Base-by-base conservation (phyloP, 768 basidiomycete genomes). In the Fistulinella prunicolor region DNA sequence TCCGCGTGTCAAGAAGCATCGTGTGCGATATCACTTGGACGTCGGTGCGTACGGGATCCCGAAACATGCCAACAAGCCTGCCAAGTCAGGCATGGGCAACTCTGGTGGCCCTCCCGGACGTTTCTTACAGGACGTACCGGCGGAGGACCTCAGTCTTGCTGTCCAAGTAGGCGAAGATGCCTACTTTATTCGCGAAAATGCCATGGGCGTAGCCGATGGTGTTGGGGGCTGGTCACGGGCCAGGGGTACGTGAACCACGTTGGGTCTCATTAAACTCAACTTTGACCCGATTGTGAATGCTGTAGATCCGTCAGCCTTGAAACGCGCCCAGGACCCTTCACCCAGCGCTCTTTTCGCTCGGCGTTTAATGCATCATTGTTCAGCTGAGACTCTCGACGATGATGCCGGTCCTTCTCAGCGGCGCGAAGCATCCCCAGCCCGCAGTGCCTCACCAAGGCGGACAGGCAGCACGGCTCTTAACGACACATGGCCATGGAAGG, bases 141-240 rank as follows among this genome's bases (percentile, higher is more conserved):
- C 63, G 3, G 65, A 70, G 21, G 66, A 64, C 6, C 68, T 74
- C 37, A 64, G 64, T 29, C 74, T 86, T 12, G 77, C 88, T 0
- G 83, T 86, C 0, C 86, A 90, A 61, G 84, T 96, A 10, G 94
- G 94, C 34, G 94, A 97, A 65, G 94, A 97, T 60, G 89, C 93
- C 5, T 95, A 93, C 61, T 91, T 91, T 53, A 69, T 90, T 6
- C 72, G 80, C 6, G 79, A 84, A 48, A 88, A 93, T 61, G 89
- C 91, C 6, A 85, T 98, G 75, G 94, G 94, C 16, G 86, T 98
- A 9, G 91, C 94, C 4, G 94, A 97, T 62, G 94, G 94, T 24
- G 94, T 97, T 1, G 94, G 94, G 0, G 94, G 94, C 0, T 96
- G 93, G 94, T 77, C 84, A 8, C 67, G 73, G 48, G 60, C 65